These are phyloP conservation scores for Pseudogymnoascus sp. DNA, from an alignment of 2,329 filamentous ascomycete species.

Conservation along the genomic window DNA sequence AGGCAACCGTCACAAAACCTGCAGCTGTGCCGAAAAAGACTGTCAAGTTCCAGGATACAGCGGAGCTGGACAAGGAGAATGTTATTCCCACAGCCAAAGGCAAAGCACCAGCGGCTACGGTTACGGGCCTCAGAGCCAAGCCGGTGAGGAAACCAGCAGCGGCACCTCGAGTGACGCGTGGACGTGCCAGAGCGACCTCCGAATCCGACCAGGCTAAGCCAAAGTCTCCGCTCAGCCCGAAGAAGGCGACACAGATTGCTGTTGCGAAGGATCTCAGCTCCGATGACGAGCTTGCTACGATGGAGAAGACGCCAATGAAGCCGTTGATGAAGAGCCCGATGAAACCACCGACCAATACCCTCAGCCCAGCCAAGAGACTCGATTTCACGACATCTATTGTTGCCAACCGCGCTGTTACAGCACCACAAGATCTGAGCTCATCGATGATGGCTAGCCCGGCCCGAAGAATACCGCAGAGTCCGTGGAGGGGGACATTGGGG, in stretches of 20 bases:
- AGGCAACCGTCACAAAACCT: conserved; percentile 33
- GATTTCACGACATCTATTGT: conserved; percentile 29
- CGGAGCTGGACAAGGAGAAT: conserved; percentile 57
- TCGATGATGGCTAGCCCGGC: conserved; percentile 47
- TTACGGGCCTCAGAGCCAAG: conserved; percentile 36
- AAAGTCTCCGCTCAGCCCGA: conserved; percentile 53
- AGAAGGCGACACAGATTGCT: conserved; percentile 54
- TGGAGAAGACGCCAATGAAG: conserved; percentile 43
- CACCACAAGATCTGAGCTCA: conserved; percentile 31
- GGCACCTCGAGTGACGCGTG: not conserved
- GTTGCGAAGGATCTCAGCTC: conserved; percentile 37
- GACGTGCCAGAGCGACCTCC: conserved; percentile 24
- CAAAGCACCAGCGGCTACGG: conserved; percentile 20
- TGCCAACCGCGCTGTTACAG: conserved; percentile 27
- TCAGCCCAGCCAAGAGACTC: conserved; percentile 30
- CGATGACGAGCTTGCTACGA: conserved; percentile 52
- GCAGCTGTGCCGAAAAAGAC: conserved; percentile 46
- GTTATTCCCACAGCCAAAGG: conserved; percentile 40
- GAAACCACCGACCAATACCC: conserved; percentile 37
- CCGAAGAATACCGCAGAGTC: conserved; percentile 44
- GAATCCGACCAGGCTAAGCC: conserved; percentile 31
- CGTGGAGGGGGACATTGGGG: conserved; percentile 47
- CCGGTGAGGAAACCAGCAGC: conserved; percentile 42
- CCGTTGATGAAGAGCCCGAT: conserved; percentile 49
- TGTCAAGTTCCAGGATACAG: conserved; percentile 48